Base-by-base conservation (phyloP, 1,284 basidiomycete genomes). In the Abortiporus biennis region DNA sequence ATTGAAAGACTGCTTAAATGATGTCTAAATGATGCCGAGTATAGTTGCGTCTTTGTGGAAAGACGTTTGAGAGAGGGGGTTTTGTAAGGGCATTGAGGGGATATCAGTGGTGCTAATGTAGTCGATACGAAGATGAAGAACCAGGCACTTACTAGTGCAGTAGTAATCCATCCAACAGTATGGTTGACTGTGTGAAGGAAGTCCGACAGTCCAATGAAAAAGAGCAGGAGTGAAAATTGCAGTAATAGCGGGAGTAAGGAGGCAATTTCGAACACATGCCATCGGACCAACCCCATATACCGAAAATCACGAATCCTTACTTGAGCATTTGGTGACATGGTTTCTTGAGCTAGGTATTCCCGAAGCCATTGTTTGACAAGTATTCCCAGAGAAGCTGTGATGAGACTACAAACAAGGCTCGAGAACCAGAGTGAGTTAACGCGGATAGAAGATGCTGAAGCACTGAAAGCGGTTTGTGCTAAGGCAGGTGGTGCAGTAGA, bases 171-270 rank as follows among this genome's bases (percentile, higher is more conserved):
- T 4, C 45, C 47, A 20, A 45, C 47, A 24, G 37, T 37, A 20
- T 29, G 16, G 31, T 48, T 25, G 16, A 48, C 30, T 8, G 38
- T 40, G 38, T 40, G 40, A 6, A 48, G 40, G 12, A 48, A 38
- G 12, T 45, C 27, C 38, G 33, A 24, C 8, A 48, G 25, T 1
- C 63, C 63, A 3, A 46, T 47, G 17, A 62, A 53, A 47, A 63
- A 64, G 4, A 62, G 50, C 4, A 54, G 39, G 3, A 62, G 45
- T 1, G 61, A 51, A 13, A 53, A 32, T 35, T 63, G 55, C 15
- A 64, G 47, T 6, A 63, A 44, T 3, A 57, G 36, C 0, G 60
- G 59, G 2, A 64, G 50, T 6, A 51, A 32, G 1, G 54, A 43
- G 11, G 62, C 50, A 12, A 59, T 53, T 8, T 45, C 46, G 6